A percentile compares a stretch with the other conserved stretches of the same genome.
phyloP scores from a whole-genome alignment of 352 stramenopile species.

The Phytophthora kernoviae region DNA sequence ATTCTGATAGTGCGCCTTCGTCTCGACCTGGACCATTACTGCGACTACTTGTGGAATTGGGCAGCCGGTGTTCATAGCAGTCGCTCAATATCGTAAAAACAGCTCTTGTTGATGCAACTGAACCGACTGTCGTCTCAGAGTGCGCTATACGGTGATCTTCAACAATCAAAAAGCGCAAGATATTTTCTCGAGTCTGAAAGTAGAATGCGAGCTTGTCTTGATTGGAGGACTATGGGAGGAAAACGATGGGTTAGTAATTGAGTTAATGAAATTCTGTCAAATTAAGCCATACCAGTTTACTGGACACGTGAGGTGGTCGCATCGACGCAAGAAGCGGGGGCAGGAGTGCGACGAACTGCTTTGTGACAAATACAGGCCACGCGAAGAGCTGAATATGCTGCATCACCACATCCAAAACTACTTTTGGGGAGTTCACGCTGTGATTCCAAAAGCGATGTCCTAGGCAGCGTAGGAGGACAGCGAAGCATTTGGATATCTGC shows the following conservation, averaged over 20 bases:
- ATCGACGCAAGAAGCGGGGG: conserved; percentile 70
- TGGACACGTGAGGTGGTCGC: conserved; percentile 60
- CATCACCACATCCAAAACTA: conserved; percentile 72
- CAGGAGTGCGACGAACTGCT: conserved; percentile 80
- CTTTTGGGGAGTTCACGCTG: conserved; percentile 66
- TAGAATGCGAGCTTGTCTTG: conserved; percentile 62
- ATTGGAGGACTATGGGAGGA: conserved; percentile 37
- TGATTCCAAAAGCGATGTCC: conserved; percentile 86
- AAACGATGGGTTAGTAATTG: conserved; percentile 4
- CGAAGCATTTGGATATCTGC: conserved; percentile 85
- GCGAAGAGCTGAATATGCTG: conserved; percentile 63
- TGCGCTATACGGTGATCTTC: conserved; percentile 46
- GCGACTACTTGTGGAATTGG: conserved; percentile 16
- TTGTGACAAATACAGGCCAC: conserved; percentile 82
- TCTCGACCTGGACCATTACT: conserved; percentile 36
- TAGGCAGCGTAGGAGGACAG: conserved; percentile 72
- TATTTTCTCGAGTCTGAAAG: conserved; percentile 53
- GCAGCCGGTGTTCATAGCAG: conserved; percentile 70
- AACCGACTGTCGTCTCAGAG: conserved; percentile 57
- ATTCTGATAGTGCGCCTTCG: conserved; percentile 77
- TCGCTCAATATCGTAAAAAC: conserved; percentile 78
- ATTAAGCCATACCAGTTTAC: conserved; percentile 29
- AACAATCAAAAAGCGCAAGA: conserved; percentile 69
- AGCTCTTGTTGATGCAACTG: conserved; percentile 53
- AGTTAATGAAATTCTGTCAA: not conserved